phyloP scores from a whole-genome alignment of 176 grass and related monocot species.

The Puccinellia tenuiflora region DNA sequence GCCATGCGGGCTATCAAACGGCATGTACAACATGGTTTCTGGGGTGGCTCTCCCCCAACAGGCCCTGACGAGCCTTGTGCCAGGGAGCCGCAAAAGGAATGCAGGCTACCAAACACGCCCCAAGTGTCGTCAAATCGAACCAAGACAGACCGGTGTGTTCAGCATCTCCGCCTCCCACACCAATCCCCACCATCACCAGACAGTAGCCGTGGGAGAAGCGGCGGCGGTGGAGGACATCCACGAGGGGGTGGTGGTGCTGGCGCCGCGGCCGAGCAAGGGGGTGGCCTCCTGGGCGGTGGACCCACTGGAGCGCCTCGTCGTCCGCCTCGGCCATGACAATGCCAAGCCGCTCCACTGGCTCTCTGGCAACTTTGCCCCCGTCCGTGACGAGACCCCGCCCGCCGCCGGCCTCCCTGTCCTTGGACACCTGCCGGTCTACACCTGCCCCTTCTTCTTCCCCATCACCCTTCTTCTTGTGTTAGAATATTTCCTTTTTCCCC shows the following conservation, averaged over 20 bases:
- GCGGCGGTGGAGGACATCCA: not conserved
- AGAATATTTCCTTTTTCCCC: too few species aligned
- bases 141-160: too few species aligned
- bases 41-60: too few species aligned
- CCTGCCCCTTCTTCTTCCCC: not conserved
- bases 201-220: constrained; percentile 38
- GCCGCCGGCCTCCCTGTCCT: constrained; percentile 52
- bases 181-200: too few species aligned
- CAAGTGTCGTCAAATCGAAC: too few species aligned
- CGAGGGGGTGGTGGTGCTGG: constrained; percentile 34
- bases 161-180: too few species aligned
- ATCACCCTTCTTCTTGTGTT: too few species aligned
- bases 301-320: constrained; percentile 51
- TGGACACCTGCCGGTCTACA: constrained; percentile 57
- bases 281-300: constrained; percentile 58
- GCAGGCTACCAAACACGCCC: too few species aligned
- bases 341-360: constrained; percentile 69
- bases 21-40: too few species aligned
- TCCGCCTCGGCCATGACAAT: constrained; percentile 54
- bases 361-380: constrained; percentile 79
- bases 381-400: constrained; percentile 74
- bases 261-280: constrained; percentile 61
- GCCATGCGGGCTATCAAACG: too few species aligned
- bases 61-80: too few species aligned
- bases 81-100: too few species aligned